Evolutionary conservation across 2,329 filamentous ascomycete genomes (phyloP), one percentile per base, ranked within the genome.

Genomic region (Ceratocystis huliohia): DNA sequence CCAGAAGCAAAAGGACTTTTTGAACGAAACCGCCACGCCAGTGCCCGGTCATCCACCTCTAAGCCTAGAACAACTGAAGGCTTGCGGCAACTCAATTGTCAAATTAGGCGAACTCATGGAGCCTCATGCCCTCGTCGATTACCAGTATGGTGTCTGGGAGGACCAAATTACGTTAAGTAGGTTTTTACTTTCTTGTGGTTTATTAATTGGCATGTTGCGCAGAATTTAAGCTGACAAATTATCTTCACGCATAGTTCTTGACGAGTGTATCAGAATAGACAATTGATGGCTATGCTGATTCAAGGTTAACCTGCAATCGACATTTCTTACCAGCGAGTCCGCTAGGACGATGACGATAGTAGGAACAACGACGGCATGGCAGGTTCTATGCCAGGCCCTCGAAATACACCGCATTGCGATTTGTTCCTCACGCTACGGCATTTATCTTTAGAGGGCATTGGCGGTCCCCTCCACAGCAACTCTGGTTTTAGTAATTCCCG

Each of bases 61-160:
- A 71, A 82, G 83, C 41, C 80, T 83, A 70, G 86, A 88, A 2
- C 82, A 80, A 28, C 80, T 97, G 62, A 85, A 89, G 71, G 86
- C 85, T 70, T 87, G 97, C 83, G 91, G 89, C 13, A 87, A 88
- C 65, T 88, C 96, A 72, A 76, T 99, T 37, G 82, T 96, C 66
- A 83, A 86, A 63, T 80, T 96, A 63, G 96, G 92, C 74, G 91
- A 97, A 74, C 84, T 84, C 63, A 83, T 97, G 69, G 93, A 97
- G 75, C 87, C 88, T 70, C 87, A 95, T 73, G 94, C 94, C n/a
- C 78, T 99, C 61, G 91, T 99, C 10, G 94, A 99, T 77, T 99
- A 97, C 74, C 88, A 97, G 73, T 95, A 96, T 78, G 94, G 94
- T 7, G 89, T 97, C 30, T 95, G 91, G 84, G 94, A 97, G 76